Base-by-base conservation (phyloP, 768 basidiomycete genomes). In the Lactarius tabidus region DNA sequence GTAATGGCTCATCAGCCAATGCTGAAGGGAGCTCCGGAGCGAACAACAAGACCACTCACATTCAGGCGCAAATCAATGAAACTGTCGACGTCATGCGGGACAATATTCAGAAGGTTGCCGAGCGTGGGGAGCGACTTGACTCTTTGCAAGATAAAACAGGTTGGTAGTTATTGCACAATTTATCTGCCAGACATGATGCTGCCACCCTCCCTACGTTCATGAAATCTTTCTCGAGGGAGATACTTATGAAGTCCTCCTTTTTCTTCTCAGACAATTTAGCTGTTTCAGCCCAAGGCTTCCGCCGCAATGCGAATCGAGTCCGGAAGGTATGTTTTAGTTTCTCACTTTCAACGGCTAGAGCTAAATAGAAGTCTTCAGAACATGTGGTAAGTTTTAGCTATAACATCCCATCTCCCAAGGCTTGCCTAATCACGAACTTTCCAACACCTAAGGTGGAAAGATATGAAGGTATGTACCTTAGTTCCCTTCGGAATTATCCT, bases 201-300 rank as follows among this genome's bases (percentile, higher is more conserved):
- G n/a, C 43, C 9, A 12, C 28, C 17, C 36, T 61, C 29, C 26
- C 63, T 8, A 39, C 43, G 35, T 60, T 35, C 23, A 52, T 36
- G 43, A 28, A 43, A 55, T 48, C 48, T n/a, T 41, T 18, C 31
- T 23, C 29, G 58, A 54, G 39, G 15, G 29, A 43, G 33, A 48
- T 23, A 33, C 58, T 64, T 20, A 67, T 41, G 4, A 26, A 31
- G 15, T 45, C 17, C 33, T 28, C 26, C 33, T 12, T 59, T 31
- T 54, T 54, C 31, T 57, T 54, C 23, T 4, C 52, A 97, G 97
- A 99, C 78, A 97, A 90, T 74, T 85, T 99, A 62, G 96, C 97
- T 35, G 92, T 96, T 48, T 97, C 95, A 29, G 97, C 97, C n/a
- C 96, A 99, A 79, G 94, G 95, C 31, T 99, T 99, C 86, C 88